Evolutionary conservation across 2,329 filamentous ascomycete species (phyloP).

Genomic region (Bertia moriformis): DNA sequence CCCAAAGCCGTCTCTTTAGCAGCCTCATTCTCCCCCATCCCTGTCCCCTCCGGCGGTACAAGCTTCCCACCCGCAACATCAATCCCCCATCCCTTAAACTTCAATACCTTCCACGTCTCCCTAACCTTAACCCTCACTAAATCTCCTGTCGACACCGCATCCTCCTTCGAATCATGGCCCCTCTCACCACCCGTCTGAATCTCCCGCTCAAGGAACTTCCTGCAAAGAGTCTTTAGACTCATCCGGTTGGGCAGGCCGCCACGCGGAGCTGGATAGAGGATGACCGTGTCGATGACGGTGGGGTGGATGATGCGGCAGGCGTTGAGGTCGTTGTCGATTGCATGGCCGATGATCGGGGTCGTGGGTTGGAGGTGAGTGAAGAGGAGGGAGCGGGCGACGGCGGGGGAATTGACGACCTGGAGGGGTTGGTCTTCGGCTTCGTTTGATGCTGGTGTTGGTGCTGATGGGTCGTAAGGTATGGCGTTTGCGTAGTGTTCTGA

Average conservation of each 20-base stretch:
- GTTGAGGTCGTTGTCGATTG: constrained; percentile 90
- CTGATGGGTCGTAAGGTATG: constrained; percentile 28
- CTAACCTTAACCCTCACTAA: constrained; percentile 60
- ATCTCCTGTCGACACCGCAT: constrained; percentile 78
- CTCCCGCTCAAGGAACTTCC: constrained; percentile 52
- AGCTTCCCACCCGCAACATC: constrained; percentile 30
- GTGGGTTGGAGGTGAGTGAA: constrained; percentile 60
- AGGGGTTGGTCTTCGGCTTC: constrained; percentile 22
- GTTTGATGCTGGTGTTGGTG: constrained; percentile 11
- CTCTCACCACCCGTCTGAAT: constrained; percentile 60
- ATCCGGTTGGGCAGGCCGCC: constrained; percentile 64
- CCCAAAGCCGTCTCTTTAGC: background rate
- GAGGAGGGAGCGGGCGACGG: constrained; percentile 60
- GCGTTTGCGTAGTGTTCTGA: constrained; percentile 64
- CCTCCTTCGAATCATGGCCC: constrained; percentile 87
- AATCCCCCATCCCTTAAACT: constrained; percentile 52
- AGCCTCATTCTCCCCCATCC: too few species aligned
- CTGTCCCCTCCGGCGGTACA: background rate
- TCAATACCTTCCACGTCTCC: constrained; percentile 55
- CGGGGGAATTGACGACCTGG: constrained; percentile 62
- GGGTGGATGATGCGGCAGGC: constrained; percentile 71
- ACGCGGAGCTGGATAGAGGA: constrained; percentile 63
- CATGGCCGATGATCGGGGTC: constrained; percentile 82
- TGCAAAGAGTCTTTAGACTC: constrained; percentile 62
- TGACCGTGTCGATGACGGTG: constrained; percentile 68